A percentile compares a stretch with the other conserved stretches of the same genome.
Evolutionary conservation across 768 basidiomycete species (phyloP).

Genomic region (Amanita molliuscula): DNA sequence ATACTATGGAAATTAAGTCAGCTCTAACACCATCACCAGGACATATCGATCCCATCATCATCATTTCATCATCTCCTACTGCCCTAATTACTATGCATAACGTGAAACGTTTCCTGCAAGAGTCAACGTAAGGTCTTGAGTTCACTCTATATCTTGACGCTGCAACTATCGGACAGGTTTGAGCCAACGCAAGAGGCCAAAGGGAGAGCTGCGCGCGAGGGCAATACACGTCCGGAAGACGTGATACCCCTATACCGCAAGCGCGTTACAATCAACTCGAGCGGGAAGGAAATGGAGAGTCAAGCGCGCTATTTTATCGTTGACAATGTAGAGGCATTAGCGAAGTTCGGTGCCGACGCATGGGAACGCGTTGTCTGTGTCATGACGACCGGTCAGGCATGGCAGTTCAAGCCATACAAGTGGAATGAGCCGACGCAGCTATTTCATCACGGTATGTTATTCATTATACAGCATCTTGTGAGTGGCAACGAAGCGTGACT

Average conservation of each 20-base stretch:
- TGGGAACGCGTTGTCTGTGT: slow-evolving; percentile 98
- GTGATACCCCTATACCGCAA: slow-evolving; percentile 82
- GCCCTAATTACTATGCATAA: slow-evolving; percentile 98
- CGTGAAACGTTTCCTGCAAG: slow-evolving; percentile 88
- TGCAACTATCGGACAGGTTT: slow-evolving; percentile 32
- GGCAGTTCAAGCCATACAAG: slow-evolving; percentile 97
- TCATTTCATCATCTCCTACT: slow-evolving; percentile 94
- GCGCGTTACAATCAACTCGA: slow-evolving; percentile 58
- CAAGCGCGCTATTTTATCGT: slow-evolving; percentile 75
- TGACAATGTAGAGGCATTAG: slow-evolving; percentile 85
- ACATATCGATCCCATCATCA: slow-evolving; percentile 86
- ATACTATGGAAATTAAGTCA: background rate
- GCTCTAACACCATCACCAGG: slow-evolving; percentile 25
- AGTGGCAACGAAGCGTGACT: background rate
- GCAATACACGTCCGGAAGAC: slow-evolving; percentile 70
- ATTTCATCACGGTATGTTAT: slow-evolving; percentile 78
- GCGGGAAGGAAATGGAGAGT: slow-evolving; percentile 47
- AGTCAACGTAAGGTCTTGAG: slow-evolving; percentile 49
- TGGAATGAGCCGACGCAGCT: slow-evolving; percentile 90
- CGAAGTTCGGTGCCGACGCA: slow-evolving; percentile 85
- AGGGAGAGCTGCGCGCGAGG: slow-evolving; percentile 55
- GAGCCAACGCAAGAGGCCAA: slow-evolving; percentile 71
- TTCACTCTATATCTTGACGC: background rate
- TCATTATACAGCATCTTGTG: background rate
- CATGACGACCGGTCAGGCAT: slow-evolving; percentile 95